Evolutionary conservation across 1,139 yeast genomes (phyloP), one percentile per base, ranked within the genome.

Genomic region (Diutina sp.): DNA sequence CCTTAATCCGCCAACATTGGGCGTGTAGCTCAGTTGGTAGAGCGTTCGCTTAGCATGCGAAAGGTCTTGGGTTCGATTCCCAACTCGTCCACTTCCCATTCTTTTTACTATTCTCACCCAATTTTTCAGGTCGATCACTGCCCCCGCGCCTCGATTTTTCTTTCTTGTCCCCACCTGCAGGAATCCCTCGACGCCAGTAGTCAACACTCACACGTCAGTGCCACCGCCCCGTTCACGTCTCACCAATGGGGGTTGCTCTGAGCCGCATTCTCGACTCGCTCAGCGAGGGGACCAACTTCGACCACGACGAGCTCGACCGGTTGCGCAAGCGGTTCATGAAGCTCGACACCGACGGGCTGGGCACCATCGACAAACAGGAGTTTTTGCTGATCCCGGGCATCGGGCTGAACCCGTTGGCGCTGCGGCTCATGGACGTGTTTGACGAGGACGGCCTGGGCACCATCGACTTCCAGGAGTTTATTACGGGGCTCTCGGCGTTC

Each of bases 391-490:
- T 95, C 55, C 99, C 99, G 0, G 97, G 97, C 0, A 90, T 95
- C 32, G 82, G 90, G 7, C 79, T 86, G 47, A 95, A 95, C 66
- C 99, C 99, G 2, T 74, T 95, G 57, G 97, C 97, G 0, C 74
- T 84, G 14, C 77, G 99, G 59, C 81, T 95, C 60, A 88, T 95
- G 80, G 97, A 93, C 62, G 93, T 95, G 16, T 91, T 95, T 68
- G 99, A 95, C 67, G 86, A 83, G 59, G 97, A 95, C 66, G 90
- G 90, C 8, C 87, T 90, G 62, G 99, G 99, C 1, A 87, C 87
- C 60, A 90, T 95, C 54, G 99, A 95, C 68, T 93, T 95, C 71
- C 93, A 90, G 67, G 99, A 95, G 71, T 95, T 95, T 68, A 88
- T 95, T 56, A 77, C 87, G 1, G 97, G 97, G 1, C 74, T 95